These are phyloP conservation scores for Penicillium sp. DNA, from an alignment of 2,329 filamentous ascomycete genomes.

Conservation along the genomic window DNA sequence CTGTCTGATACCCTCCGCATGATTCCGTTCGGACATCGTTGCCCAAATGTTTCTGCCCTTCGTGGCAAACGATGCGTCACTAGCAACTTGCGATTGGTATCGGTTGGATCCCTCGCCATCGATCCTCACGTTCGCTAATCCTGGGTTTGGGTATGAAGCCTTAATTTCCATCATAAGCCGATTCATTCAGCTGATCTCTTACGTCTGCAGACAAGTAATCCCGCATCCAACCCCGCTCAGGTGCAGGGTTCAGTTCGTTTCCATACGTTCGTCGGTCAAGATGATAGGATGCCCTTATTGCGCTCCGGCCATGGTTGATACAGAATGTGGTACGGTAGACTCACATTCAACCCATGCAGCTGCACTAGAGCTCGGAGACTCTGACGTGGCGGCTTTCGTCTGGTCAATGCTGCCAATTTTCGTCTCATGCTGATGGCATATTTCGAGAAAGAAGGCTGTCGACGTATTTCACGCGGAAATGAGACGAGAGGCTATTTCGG, in stretches of 20 bases:
- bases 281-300: conserved; percentile 40
- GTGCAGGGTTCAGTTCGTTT: conserved; percentile 41
- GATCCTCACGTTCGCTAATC: conserved; percentile 20
- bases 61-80: conserved; percentile 40
- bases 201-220: conserved; percentile 45
- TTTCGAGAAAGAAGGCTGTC: conserved; percentile 30
- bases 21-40: conserved; percentile 34
- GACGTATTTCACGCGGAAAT: conserved; percentile 24
- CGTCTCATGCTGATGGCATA: conserved; percentile 30
- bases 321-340: conserved; percentile 40
- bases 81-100: conserved; percentile 38
- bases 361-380: conserved; percentile 45
- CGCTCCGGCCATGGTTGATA: conserved; percentile 38
- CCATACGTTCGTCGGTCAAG: conserved; percentile 31
- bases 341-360: conserved; percentile 43
- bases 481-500: conserved; percentile 20
- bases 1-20: conserved; percentile 31
- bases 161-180: conserved; percentile 28
- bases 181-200: conserved; percentile 49
- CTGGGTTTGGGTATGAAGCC: conserved; percentile 27
- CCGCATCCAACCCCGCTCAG: conserved; percentile 43
- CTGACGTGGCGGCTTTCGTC: conserved; percentile 47
- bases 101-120: conserved; percentile 23
- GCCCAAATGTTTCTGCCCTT: conserved; percentile 32
- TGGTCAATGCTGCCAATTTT: conserved; percentile 35